Evolutionary conservation across 2,329 filamentous ascomycete species (phyloP).

Genomic region (Colletotrichum sublineola): DNA sequence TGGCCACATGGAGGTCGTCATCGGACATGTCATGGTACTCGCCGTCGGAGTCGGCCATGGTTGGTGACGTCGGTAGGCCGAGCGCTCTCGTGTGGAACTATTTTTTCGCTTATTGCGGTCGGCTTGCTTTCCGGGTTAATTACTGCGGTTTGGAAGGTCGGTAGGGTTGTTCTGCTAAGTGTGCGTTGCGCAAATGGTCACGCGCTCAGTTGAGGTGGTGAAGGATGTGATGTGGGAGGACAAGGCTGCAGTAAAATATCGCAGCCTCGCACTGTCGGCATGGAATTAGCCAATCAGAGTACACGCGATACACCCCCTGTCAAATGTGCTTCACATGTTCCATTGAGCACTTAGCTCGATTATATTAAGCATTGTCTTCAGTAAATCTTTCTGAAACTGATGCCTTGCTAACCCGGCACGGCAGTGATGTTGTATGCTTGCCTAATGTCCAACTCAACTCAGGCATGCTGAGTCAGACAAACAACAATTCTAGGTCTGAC

Average conservation of each 20-base stretch:
- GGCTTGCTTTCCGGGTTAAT: not conserved
- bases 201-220: not conserved
- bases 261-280: constrained; percentile 34
- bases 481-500: not conserved
- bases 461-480: not conserved
- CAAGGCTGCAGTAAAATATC: constrained; percentile 36
- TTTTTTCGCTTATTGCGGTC: not conserved
- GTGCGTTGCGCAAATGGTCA: not conserved
- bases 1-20: constrained; percentile 69
- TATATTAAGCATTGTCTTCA: not conserved
- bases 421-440: not conserved
- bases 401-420: not conserved
- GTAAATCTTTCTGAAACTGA: not conserved
- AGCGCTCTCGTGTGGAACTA: not conserved
- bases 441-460: too few relatives aligned
- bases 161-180: not conserved
- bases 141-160: not conserved
- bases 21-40: constrained; percentile 77
- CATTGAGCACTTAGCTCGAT: not conserved
- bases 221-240: constrained; percentile 4
- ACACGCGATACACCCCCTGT: constrained; percentile 8
- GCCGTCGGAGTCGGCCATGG: constrained; percentile 80
- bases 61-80: constrained; percentile 28
- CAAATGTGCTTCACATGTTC: constrained; percentile 3
- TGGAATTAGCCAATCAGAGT: constrained; percentile 26